Conservation (phyloP, 2,329 filamentous ascomycete species). For the Colletotrichum liaoningense region DNA sequence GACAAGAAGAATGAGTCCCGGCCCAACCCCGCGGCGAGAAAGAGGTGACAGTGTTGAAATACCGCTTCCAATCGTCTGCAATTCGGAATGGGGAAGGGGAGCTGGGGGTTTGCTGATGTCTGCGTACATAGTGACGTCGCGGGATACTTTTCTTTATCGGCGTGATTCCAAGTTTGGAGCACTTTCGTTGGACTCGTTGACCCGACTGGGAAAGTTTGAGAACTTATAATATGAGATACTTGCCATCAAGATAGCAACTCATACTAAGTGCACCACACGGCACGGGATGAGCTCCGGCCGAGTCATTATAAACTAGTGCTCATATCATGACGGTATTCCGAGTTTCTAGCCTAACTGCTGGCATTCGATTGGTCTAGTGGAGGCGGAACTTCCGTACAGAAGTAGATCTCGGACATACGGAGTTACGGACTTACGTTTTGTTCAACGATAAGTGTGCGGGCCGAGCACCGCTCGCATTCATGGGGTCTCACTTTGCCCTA, state of each 20-base stretch:
- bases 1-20: not conserved
- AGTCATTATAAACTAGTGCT: not conserved
- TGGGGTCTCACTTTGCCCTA: not conserved
- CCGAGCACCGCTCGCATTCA: not conserved
- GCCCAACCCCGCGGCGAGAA: not conserved
- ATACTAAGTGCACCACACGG: not conserved
- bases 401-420: not conserved
- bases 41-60: not conserved
- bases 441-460: not conserved
- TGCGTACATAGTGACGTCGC: not conserved
- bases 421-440: not conserved
- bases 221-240: not conserved
- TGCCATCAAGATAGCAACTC: not conserved
- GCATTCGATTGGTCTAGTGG: not conserved
- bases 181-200: not conserved
- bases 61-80: not conserved
- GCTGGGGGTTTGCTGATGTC: not conserved
- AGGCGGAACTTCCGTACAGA: not conserved
- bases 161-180: not conserved
- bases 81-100: not conserved
- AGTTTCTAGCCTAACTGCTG: not conserved
- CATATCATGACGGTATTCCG: not conserved
- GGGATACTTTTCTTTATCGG: not conserved
- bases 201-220: not conserved
- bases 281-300: not conserved